These are phyloP conservation scores for Colletotrichum truncatum DNA, from an alignment of 2,329 filamentous ascomycete species.

Conservation along the genomic window DNA sequence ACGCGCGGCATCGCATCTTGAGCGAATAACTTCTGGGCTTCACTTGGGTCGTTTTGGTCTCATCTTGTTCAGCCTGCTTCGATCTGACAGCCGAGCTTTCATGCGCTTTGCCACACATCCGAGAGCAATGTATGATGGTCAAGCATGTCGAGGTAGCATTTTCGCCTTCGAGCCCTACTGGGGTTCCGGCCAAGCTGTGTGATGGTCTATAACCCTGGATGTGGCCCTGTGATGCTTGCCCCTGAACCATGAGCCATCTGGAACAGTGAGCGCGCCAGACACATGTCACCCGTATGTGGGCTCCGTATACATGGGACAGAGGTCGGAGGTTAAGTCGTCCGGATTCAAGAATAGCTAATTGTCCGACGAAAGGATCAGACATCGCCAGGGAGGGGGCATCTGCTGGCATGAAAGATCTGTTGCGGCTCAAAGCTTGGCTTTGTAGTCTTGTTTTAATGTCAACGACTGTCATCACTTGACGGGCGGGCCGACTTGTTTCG, in stretches of 20 bases:
- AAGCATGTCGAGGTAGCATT: neutral
- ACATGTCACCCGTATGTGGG: neutral
- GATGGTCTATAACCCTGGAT: neutral
- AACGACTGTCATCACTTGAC: conserved; percentile 14
- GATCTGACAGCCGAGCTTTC: conserved; percentile 25
- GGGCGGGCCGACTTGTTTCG: conserved; percentile 23
- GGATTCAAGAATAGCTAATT: conserved; percentile 4
- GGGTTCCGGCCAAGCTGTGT: neutral
- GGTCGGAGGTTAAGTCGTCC: conserved; percentile 13
- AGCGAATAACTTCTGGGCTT: neutral
- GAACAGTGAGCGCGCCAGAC: conserved; percentile 23
- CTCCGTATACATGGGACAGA: neutral
- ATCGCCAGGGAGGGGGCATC: neutral
- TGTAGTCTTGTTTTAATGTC: neutral
- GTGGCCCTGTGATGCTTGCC: neutral
- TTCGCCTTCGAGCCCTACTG: neutral
- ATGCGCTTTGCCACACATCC: conserved; percentile 6
- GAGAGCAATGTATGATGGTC: neutral
- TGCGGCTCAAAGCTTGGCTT: conserved; percentile 27
- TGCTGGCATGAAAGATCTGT: conserved; percentile 19
- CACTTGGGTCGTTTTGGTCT: conserved; percentile 16
- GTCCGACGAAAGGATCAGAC: conserved; percentile 1
- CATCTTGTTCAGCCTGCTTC: conserved; percentile 13
- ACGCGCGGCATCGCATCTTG: conserved; percentile 22
- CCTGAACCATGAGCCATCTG: conserved; percentile 24